Evolutionary conservation across 805 yeast genomes (phyloP), one percentile per base, ranked within the genome.

Genomic region (Komagataella pastoris): DNA sequence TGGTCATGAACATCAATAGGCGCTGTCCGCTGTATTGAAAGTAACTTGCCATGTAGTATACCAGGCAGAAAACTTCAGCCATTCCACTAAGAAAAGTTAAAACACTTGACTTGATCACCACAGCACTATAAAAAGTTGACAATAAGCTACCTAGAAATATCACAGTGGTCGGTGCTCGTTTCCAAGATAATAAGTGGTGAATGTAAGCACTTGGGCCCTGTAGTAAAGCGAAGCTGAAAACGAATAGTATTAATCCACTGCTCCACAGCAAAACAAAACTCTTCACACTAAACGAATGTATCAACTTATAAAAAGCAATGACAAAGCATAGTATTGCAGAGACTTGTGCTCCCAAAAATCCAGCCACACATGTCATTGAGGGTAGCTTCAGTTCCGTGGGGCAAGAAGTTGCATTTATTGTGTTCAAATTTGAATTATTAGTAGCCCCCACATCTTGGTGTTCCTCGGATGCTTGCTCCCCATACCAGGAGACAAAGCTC

Each of bases 241-340:
- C 87, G 66, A 93, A 91, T 47, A 93, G 67, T 12, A 93, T 62
- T 1, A 96, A 85, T 0, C 98, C 99, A 67, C 91, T 71, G 1
- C 96, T 81, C 98, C 99, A 93, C 40, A 85, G 62, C 57, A 82
- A 70, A 10, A 95, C 97, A 63, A 93, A 91, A 65, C 93, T 93
- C 49, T 95, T 74, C 14, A 98, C 99, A 58, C 86, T 83, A 50
- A 89, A 68, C 1, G 96, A 90, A 56, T 93, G 70, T 14, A 91
- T 89, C 65, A 93, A 83, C 59, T 91, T 68, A 48, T 88, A 79
- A 55, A 91, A 77, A 56, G 97, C 87, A 24, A 91, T 65, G 10
- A 81, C 75, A 65, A 91, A 93, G 61, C 97, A 88, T 2, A 84
- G 79, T n/a, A 76, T 68, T 0, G 97, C 78, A 0, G 90, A 93